Evolutionary conservation across 805 yeast genomes (phyloP).

Genomic region (Yamadazyma akitaensis): DNA sequence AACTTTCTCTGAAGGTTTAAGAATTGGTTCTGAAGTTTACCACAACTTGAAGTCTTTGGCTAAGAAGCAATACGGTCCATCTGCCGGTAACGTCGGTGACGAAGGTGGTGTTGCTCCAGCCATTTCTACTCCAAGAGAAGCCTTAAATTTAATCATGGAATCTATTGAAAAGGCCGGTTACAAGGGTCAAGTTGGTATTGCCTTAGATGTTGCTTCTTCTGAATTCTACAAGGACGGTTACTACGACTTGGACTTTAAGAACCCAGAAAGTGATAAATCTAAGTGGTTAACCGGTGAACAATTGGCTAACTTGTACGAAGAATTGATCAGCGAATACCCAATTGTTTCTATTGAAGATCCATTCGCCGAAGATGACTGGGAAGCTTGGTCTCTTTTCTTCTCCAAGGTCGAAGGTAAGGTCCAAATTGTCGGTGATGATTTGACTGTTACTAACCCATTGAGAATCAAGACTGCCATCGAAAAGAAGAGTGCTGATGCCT

Average conservation of each 20-base stretch:
- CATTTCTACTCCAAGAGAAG: conserved; percentile 92
- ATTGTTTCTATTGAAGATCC: conserved; percentile 98
- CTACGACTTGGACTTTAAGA: conserved; percentile 98
- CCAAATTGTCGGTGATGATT: conserved; percentile 97
- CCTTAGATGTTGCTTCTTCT: conserved; percentile 94
- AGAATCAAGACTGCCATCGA: conserved; percentile 95
- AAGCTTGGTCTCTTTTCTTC: conserved; percentile 90
- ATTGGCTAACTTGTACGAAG: conserved; percentile 79
- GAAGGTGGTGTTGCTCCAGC: conserved; percentile 99
- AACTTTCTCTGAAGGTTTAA: conserved; percentile 90
- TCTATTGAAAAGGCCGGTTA: conserved; percentile 95
- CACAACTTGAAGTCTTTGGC: conserved; percentile 91
- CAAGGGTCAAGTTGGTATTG: conserved; percentile 88
- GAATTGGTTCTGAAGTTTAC: conserved; percentile 98
- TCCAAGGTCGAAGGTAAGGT: conserved; percentile 58
- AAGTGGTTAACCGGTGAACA: conserved; percentile 89
- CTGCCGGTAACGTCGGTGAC: conserved; percentile 99
- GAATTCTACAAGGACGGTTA: conserved; percentile 96
- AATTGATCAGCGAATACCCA: conserved; percentile 87
- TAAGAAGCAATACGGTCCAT: conserved; percentile 93
- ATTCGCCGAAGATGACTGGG: conserved; percentile 99
- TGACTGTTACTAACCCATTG: conserved; percentile 96
- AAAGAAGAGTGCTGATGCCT: conserved; percentile 92
- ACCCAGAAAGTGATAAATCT: conserved; percentile 85
- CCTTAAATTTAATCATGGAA: conserved; percentile 85